These are phyloP conservation scores for Penicillium sp. DNA, from an alignment of 2,329 filamentous ascomycete genomes.

Conservation along the genomic window DNA sequence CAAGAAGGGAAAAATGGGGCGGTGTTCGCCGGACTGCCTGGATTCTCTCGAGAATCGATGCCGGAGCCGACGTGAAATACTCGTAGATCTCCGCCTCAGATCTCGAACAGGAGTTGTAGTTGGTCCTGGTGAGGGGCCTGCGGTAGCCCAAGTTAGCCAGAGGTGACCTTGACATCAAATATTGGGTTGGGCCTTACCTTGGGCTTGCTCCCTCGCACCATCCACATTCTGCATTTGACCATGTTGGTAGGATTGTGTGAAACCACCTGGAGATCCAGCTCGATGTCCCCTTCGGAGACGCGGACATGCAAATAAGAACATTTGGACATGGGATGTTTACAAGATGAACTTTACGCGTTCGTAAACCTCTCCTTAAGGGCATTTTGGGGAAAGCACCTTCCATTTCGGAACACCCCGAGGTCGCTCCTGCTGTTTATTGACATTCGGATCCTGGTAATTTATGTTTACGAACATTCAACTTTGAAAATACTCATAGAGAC, in stretches of 20 bases:
- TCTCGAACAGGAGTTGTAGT: slow-evolving; percentile 5
- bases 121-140: slow-evolving; percentile 1
- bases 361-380: neutral
- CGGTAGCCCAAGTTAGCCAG: neutral
- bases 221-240: neutral
- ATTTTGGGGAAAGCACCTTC: neutral
- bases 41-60: slow-evolving; percentile 33
- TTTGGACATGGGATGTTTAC: slow-evolving; percentile 2
- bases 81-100: slow-evolving; percentile 14
- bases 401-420: neutral
- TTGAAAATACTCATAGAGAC: neutral
- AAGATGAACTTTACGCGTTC: neutral
- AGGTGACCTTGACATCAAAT: neutral
- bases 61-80: slow-evolving; percentile 30
- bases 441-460: neutral
- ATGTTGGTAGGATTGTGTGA: slow-evolving; percentile 12
- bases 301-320: slow-evolving; percentile 26
- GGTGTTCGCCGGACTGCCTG: slow-evolving; percentile 15
- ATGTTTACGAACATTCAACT: neutral
- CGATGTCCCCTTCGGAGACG: slow-evolving; percentile 20
- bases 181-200: slow-evolving; percentile 12
- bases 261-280: slow-evolving; percentile 12
- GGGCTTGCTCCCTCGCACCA: neutral
- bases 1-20: slow-evolving; percentile 18
- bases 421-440: neutral